Evolutionary conservation across 495 filamentous ascomycete species (phyloP), one percentile per base, ranked within the genome.

Genomic region (Penicillium simplicissimum): DNA sequence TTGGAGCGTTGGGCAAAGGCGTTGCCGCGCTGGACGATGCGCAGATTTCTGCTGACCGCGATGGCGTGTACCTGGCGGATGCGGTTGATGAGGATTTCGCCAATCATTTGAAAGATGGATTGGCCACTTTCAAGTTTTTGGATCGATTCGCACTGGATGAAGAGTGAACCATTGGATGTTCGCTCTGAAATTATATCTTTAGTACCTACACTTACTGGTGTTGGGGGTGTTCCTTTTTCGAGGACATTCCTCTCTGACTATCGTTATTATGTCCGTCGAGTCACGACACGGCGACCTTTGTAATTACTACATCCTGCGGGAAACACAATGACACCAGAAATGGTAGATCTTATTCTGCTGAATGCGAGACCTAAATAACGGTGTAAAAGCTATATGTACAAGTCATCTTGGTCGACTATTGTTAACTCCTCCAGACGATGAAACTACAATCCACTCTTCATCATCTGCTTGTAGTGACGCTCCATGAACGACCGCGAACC

Each of bases 51-150:
- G 43, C 58, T 3, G 56, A 66, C 1, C 69, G 71, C 0, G 71
- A 79, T 0, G 89, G 88, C 38, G 87, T 90, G 17, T 87, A 79
- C 64, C 67, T 69, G 7, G 74, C 62, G 2, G 58, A 68, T 11
- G 65, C 49, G 5, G 64, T 69, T 0, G 64, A 64, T 3, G 63
- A 77, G 34, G 68, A 71, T 2, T 76, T 89, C 58, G 80, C 76
- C 0, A 66, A 68, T 8, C 65, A 67, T 3, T 56, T 93, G 4
- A 81, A 86, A 74, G 77, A 78, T 6, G 89, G 88, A 8, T 68
- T 93, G 64, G 80, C 71, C 69, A 84, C 74, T 21, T 93, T 89
- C 69, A 90, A 89, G 74, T 87, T 85, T 86, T 56, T 79, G 62
- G 74, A 77, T 67, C 76, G 74, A 9, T 79, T 79, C 65, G 65